Base-by-base conservation (phyloP, 352 stramenopile species). In the Phytopythium helicoides region DNA sequence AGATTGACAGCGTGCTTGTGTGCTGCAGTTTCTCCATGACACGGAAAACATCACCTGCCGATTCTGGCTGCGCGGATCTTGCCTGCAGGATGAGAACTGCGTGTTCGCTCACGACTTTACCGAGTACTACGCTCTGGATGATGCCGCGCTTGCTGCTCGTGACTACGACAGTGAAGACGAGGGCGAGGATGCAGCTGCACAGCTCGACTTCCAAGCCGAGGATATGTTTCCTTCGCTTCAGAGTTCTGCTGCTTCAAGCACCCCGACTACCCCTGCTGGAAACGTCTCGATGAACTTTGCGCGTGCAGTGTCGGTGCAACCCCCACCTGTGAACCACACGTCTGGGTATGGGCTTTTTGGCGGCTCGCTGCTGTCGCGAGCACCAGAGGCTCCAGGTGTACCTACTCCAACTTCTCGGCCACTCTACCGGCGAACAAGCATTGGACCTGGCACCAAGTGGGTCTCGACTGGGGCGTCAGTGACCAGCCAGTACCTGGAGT, bases 91-190 rank as follows among this genome's bases (percentile, higher is more conserved):
- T 7, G 75, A 92, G 40, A 68, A 87, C 37, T 94, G 84, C 52
- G 80, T 90, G 3, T 94, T 94, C 57, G 74, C 82, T 12, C 84
- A 94, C 66, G 76, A 85, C 58, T 92, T 92, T 46, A 76, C 62
- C 51, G 80, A 91, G 63, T 86, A 76, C 33, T 89, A 89, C 55
- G 62, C 69, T 40, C 68, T 91, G 58, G 73, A 87, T 54, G 64
- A 75, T 18, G 58, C 67, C 25, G 54, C 60, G 8, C 38, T 75
- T 9, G 48, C 62, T 9, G 59, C 67, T 19, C 76, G 78, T 18
- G 78, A 89, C 50, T 89, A 89, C 58, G 81, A 92, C 60, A 88
- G 75, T 50, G 81, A 92, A 62, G 81, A 90, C 61, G 83, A 91
- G 53, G 64, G 71, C 47, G 68, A 78, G 25, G 66, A 82, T 25